Evolutionary conservation across 148 eudicot species (phyloP), one percentile per base, ranked within the genome.

Genomic region (Silene conica): DNA sequence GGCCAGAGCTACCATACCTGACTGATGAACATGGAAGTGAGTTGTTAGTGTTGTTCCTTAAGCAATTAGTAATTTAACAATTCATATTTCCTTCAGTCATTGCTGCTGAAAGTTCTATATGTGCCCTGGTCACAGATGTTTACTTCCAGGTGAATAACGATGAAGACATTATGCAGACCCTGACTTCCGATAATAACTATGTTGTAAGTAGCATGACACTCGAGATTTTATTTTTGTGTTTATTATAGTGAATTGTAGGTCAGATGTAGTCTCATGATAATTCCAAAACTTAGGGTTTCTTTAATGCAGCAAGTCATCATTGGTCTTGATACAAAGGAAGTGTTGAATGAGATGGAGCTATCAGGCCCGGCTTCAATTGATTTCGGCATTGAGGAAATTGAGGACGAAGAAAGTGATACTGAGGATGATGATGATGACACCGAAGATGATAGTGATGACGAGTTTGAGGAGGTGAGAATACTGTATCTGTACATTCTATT

Each of bases 11-110:
- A 73, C 89, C 97, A 74, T 95, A 92, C 74, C 76, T 87, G 67
- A 92, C 97, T 0, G 98, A 95, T 77, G 98, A 92, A 78, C 85
- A 88, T 84, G 98, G 97, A 85, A 92, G 98, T 95, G 81, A 85
- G 98, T 90, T 80, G 62, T 79, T 71, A 8, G 28, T 71, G 25
- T 69, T 76, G 63, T 59, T 5, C 22, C 63, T 65, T 22, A 22
- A 20, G 41, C 73, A 31, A 48, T 69, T 52, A 64, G 38, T 70
- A 3, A 54, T 58, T 64, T 60, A 15, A 23, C 5, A 25, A 64
- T 62, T 63, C 23, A 9, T 71, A 61, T 60, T 25, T 74, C 23
- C 73, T 68, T 38, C 26, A 21, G 64, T 74, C 28, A 13, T 73
- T 82, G 10, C 74, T 69, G 72, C 70, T 45, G 69, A 69, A 74